Conservation (phyloP, 2,329 filamentous ascomycete species). For the Clarireedia homoeocarpa region DNA sequence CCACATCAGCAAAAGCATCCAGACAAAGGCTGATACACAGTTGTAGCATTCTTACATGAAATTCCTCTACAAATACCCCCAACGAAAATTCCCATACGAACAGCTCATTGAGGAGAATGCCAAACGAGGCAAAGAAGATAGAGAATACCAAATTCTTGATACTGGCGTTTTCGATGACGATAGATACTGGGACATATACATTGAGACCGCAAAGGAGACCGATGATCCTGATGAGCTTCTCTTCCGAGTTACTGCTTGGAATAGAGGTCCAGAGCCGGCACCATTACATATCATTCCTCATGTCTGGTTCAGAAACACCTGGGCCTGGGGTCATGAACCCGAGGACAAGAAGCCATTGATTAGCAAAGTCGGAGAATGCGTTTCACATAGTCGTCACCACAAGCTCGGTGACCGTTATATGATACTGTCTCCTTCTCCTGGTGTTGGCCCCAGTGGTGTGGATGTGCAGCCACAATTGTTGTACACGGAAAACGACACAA, state of each 20-base stretch:
- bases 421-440: constrained; percentile 82
- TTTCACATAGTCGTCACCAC: constrained; percentile 70
- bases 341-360: constrained; percentile 75
- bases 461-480: constrained; percentile 80
- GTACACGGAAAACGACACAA: constrained; percentile 95
- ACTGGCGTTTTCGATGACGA: constrained; percentile 83
- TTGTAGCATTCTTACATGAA: constrained; percentile 95
- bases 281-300: constrained; percentile 91
- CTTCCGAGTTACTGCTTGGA: constrained; percentile 94
- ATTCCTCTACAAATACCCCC: constrained; percentile 94
- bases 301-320: constrained; percentile 95
- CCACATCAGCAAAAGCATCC: neutral
- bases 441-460: constrained; percentile 66
- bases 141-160: constrained; percentile 87
- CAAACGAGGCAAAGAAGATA: constrained; percentile 63
- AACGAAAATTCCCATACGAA: constrained; percentile 85
- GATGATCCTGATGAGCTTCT: constrained; percentile 85
- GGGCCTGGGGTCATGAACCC: constrained; percentile 83
- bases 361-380: constrained; percentile 53
- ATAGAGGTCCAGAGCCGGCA: constrained; percentile 82
- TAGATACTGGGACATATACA: constrained; percentile 94
- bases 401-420: constrained; percentile 77
- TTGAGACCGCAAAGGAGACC: constrained; percentile 91
- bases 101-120: constrained; percentile 81
- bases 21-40: constrained; percentile 12